Percentiles rank a stretch among this genome's conserved stretches.
Conservation (phyloP, 108 stramenopile genomes). For the Stephanodiscus triporus region DNA sequence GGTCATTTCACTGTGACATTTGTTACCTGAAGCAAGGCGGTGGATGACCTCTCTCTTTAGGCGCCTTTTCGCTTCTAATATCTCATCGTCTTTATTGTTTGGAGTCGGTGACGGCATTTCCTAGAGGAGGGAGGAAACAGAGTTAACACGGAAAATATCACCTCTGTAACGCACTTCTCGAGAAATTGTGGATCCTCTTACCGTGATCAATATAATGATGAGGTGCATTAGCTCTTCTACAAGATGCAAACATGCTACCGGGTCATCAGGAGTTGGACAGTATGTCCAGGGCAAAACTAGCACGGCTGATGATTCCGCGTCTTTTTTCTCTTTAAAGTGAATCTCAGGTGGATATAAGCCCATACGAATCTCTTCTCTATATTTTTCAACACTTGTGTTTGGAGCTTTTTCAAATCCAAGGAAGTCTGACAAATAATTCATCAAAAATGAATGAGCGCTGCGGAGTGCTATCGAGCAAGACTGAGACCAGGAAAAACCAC, state of each 20-base stretch:
- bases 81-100: slow-evolving; percentile 46
- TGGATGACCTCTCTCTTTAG: slow-evolving; percentile 82
- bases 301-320: slow-evolving; percentile 17
- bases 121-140: background rate
- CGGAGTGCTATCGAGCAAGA: background rate
- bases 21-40: slow-evolving; percentile 74
- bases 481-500: background rate
- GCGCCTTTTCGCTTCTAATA: slow-evolving; percentile 69
- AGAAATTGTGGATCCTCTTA: background rate
- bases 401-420: slow-evolving; percentile 64
- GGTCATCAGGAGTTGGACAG: slow-evolving; percentile 60
- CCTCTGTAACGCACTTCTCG: too few relatives aligned
- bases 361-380: slow-evolving; percentile 55
- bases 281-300: slow-evolving; percentile 63
- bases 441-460: background rate
- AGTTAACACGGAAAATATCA: background rate
- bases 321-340: slow-evolving; percentile 15
- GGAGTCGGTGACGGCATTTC: slow-evolving; percentile 77
- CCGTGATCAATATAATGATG: slow-evolving; percentile 66
- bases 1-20: slow-evolving; percentile 79
- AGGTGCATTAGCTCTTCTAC: slow-evolving; percentile 77
- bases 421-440: slow-evolving; percentile 6
- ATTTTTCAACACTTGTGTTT: slow-evolving; percentile 51
- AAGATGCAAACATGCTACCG: slow-evolving; percentile 45
- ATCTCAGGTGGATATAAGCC: slow-evolving; percentile 67